Conservation (phyloP, 2,329 filamentous ascomycete species). For the Dactylonectria macrodidyma region DNA sequence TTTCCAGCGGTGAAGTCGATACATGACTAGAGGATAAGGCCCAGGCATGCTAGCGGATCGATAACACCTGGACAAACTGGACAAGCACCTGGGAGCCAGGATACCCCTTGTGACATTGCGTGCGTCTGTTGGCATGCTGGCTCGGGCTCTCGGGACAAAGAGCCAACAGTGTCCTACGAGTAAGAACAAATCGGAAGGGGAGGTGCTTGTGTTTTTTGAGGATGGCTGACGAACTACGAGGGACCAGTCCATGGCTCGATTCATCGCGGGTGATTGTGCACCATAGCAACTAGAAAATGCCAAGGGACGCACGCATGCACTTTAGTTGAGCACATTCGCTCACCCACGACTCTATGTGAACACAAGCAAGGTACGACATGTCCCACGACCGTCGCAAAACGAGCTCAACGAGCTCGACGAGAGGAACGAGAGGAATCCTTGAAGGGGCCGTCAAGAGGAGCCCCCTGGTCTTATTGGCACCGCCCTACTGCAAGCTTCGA, state of each 20-base stretch:
- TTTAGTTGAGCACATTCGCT: slow-evolving; percentile 10
- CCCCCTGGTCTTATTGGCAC: background rate
- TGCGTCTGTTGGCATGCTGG: slow-evolving; percentile 12
- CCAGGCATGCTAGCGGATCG: slow-evolving; percentile 6
- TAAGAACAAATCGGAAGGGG: slow-evolving; percentile 9
- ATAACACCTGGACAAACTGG: slow-evolving; percentile 8
- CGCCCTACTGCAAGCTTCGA: background rate
- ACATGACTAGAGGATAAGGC: background rate
- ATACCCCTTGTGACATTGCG: slow-evolving; percentile 23
- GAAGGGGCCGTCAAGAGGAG: background rate
- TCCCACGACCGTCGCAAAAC: background rate
- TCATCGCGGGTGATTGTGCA: slow-evolving; percentile 7
- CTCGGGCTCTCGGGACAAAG: slow-evolving; percentile 18
- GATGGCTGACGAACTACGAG: slow-evolving; percentile 19
- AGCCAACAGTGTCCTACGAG: background rate
- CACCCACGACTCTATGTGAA: background rate
- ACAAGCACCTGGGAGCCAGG: slow-evolving; percentile 11
- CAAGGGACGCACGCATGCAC: slow-evolving; percentile 9
- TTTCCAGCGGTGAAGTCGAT: background rate
- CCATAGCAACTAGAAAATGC: background rate
- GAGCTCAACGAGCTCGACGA: background rate
- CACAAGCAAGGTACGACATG: background rate
- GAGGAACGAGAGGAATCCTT: background rate
- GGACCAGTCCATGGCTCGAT: background rate
- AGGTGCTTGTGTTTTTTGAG: background rate